Conservation (phyloP, 1,284 basidiomycete genomes). For the Cutaneotrichosporon cyanovorans region DNA sequence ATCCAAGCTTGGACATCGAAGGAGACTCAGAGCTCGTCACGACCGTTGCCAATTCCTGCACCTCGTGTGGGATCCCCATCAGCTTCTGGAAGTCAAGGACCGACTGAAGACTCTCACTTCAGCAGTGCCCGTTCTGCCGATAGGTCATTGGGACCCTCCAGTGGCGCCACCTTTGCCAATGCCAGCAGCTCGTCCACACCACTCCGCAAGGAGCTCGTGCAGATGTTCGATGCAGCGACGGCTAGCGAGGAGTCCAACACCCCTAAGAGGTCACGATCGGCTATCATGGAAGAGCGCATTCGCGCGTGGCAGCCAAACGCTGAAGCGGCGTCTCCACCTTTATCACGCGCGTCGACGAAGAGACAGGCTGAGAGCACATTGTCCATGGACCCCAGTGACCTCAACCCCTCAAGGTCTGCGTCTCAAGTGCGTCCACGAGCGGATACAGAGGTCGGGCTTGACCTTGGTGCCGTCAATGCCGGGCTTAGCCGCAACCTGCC, state of each 20-base stretch:
- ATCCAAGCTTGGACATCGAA: background rate
- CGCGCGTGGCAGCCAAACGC: slow-evolving; percentile 31
- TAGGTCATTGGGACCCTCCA: background rate
- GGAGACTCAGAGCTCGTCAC: too few relatives aligned
- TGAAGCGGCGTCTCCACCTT: slow-evolving; percentile 4
- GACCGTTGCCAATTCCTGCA: background rate
- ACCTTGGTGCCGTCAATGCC: background rate
- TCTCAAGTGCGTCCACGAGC: slow-evolving; percentile 25
- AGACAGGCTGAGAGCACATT: slow-evolving; percentile 20
- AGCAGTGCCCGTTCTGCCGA: too few relatives aligned
- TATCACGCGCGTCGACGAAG: background rate
- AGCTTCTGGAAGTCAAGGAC: too few relatives aligned
- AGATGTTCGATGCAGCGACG: slow-evolving; percentile 25
- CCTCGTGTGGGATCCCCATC: too few relatives aligned
- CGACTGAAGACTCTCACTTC: too few relatives aligned
- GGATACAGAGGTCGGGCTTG: background rate
- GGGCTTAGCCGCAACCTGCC: background rate
- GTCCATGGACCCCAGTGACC: slow-evolving; percentile 36
- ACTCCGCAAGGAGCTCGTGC: slow-evolving; percentile 26
- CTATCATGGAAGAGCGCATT: slow-evolving; percentile 19
- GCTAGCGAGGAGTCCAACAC: background rate
- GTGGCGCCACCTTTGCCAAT: background rate
- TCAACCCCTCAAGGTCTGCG: slow-evolving; percentile 43
- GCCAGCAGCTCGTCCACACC: background rate
- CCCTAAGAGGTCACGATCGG: background rate